phyloP scores from a whole-genome alignment of 257 asterid genomes.

The Solanum megistacrolobum region DNA sequence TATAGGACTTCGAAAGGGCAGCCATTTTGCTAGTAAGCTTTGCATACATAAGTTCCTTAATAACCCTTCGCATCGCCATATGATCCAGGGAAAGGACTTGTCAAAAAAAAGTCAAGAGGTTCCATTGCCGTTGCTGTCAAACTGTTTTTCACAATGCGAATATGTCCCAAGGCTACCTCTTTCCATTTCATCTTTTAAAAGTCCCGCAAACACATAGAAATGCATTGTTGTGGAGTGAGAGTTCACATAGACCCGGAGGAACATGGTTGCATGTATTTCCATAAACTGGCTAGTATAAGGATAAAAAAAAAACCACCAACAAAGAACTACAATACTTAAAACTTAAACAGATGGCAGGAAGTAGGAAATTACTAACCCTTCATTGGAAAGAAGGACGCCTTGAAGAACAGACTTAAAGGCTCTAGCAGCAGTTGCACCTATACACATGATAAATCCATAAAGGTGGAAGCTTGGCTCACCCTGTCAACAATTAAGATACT shows the following conservation, averaged over 20 bases:
- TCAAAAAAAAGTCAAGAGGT: neutral
- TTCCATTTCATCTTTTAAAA: neutral
- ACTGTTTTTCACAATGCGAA: neutral
- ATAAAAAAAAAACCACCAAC: neutral
- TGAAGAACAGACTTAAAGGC: conserved; percentile 30
- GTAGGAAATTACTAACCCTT: conserved; percentile 16
- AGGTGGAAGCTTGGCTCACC: conserved; percentile 35
- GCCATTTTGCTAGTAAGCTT: neutral
- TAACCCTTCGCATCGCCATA: neutral
- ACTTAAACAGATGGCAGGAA: neutral
- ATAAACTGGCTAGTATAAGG: neutral
- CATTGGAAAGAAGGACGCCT: conserved; percentile 28
- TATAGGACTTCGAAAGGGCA: neutral
- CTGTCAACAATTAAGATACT: conserved; percentile 1
- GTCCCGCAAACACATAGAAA: neutral
- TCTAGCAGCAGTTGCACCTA: conserved; percentile 30
- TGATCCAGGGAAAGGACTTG: neutral
- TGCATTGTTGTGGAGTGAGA: neutral
- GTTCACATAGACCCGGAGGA: neutral
- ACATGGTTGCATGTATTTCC: neutral
- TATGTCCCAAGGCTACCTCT: neutral
- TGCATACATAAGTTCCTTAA: neutral
- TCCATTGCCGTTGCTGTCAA: neutral
- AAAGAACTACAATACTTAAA: neutral
- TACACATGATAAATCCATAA: conserved; percentile 30